A percentile compares a stretch with the other conserved stretches of the same genome.
Conservation (phyloP, 371 early-diverging fungal genomes). For the Batkoa obscura region DNA sequence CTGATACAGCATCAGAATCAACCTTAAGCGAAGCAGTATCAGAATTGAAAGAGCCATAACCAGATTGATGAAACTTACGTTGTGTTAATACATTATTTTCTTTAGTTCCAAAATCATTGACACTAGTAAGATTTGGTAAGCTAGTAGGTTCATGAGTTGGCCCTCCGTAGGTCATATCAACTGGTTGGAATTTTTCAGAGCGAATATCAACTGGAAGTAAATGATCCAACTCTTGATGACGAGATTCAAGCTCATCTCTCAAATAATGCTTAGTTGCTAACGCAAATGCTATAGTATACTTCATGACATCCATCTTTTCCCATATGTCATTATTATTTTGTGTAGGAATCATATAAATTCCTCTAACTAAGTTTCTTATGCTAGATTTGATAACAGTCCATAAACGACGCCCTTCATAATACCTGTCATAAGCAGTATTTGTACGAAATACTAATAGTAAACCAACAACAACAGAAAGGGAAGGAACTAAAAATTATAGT, state of each 20-base stretch:
- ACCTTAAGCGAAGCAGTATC: not conserved
- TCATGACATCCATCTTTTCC: slow-evolving; percentile 50
- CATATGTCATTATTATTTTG: slow-evolving; percentile 23
- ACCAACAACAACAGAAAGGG: slow-evolving; percentile 24
- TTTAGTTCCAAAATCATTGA: not conserved
- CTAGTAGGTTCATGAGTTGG: not conserved
- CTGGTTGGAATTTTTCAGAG: not conserved
- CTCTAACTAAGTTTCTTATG: slow-evolving; percentile 35
- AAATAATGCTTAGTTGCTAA: slow-evolving; percentile 50
- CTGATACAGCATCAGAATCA: slow-evolving; percentile 15
- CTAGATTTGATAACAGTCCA: slow-evolving; percentile 16
- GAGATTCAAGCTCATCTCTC: slow-evolving; percentile 37
- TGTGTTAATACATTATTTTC: not conserved
- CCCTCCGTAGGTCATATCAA: too few species aligned
- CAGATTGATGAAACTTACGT: not conserved
- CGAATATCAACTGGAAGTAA: slow-evolving; percentile 18
- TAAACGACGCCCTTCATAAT: slow-evolving; percentile 14
- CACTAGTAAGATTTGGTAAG: not conserved
- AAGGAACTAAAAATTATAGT: not conserved
- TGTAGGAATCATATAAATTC: slow-evolving; percentile 35
- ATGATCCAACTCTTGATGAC: slow-evolving; percentile 29
- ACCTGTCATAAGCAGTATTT: slow-evolving; percentile 58
- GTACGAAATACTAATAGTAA: slow-evolving; percentile 54
- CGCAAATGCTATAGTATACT: slow-evolving; percentile 45
- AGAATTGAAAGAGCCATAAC: not conserved